Percentiles rank a stretch among this genome's conserved stretches.
These are phyloP conservation scores for Borovskyia barvae DNA, from an alignment of 208 protist genomes.

Conservation along the genomic window DNA sequence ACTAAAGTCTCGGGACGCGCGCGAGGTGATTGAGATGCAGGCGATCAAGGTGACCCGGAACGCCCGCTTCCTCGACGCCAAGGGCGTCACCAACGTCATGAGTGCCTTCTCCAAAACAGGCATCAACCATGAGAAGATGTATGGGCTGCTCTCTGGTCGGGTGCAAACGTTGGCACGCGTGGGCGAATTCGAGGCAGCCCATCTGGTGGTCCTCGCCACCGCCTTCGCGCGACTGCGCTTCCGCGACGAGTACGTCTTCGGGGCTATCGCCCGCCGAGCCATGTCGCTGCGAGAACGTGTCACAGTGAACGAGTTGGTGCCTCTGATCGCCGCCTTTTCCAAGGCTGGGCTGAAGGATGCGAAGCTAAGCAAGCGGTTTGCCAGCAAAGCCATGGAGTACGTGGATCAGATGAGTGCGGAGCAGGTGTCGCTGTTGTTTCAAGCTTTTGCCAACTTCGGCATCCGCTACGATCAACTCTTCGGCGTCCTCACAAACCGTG, in stretches of 20 bases:
- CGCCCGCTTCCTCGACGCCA: constrained; percentile 85
- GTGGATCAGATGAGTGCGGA: constrained; percentile 91
- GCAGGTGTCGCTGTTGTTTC: constrained; percentile 86
- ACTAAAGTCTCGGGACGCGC: constrained; percentile 88
- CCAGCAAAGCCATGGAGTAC: constrained; percentile 90
- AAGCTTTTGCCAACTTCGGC: constrained; percentile 88
- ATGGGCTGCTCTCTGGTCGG: constrained; percentile 70
- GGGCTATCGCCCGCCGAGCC: constrained; percentile 77
- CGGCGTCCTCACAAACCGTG: constrained; percentile 90
- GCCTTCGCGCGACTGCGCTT: constrained; percentile 80
- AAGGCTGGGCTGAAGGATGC: constrained; percentile 82
- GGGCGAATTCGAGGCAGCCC: constrained; percentile 86
- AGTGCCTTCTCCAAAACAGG: constrained; percentile 88
- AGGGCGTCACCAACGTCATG: constrained; percentile 83
- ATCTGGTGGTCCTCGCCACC: constrained; percentile 86
- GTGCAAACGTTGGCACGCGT: constrained; percentile 87
- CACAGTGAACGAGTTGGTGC: constrained; percentile 87
- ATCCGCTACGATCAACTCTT: constrained; percentile 93
- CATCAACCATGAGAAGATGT: constrained; percentile 87
- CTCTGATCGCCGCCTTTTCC: constrained; percentile 82
- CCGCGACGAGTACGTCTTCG: constrained; percentile 79
- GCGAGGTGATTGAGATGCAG: constrained; percentile 91
- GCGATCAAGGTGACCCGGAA: constrained; percentile 83
- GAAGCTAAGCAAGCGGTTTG: constrained; percentile 89
- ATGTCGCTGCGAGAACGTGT: constrained; percentile 89